Evolutionary conservation across 768 basidiomycete species (phyloP).

Genomic region (Hypsizygus marmoreus): DNA sequence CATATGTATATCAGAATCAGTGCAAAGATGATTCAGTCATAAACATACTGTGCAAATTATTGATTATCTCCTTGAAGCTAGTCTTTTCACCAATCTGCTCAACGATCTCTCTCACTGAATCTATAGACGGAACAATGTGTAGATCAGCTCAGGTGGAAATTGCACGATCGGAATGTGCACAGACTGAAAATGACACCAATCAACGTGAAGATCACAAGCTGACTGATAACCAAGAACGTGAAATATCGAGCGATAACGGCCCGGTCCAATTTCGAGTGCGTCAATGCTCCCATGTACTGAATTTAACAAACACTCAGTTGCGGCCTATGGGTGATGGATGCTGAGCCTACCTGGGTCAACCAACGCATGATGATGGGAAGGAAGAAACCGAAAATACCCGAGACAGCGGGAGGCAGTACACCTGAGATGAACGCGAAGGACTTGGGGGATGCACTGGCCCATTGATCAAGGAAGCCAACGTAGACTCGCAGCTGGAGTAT

Average conservation of each 20-base stretch:
- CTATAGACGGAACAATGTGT: slow-evolving; percentile 20
- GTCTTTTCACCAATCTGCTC: slow-evolving; percentile 42
- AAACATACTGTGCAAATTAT: slow-evolving; percentile 46
- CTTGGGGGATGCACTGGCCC: slow-evolving; percentile 61
- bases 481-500: slow-evolving; percentile 57
- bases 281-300: slow-evolving; percentile 65
- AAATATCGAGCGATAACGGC: slow-evolving; percentile 92
- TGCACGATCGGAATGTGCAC: slow-evolving; percentile 42
- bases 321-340: slow-evolving; percentile 55
- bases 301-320: slow-evolving; percentile 55
- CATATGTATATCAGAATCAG: not conserved
- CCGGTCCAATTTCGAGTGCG: slow-evolving; percentile 82
- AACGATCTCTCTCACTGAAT: slow-evolving; percentile 47
- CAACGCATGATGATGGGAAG: slow-evolving; percentile 91
- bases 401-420: slow-evolving; percentile 89
- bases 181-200: slow-evolving; percentile 90
- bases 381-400: slow-evolving; percentile 86
- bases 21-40: not conserved
- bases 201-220: slow-evolving; percentile 91
- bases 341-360: slow-evolving; percentile 63
- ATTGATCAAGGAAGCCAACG: slow-evolving; percentile 73
- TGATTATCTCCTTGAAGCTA: slow-evolving; percentile 48
- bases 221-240: slow-evolving; percentile 90
- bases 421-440: slow-evolving; percentile 88
- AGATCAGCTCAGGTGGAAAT: slow-evolving; percentile 3